Evolutionary conservation across 768 basidiomycete species (phyloP).

Genomic region (Russula lepida): DNA sequence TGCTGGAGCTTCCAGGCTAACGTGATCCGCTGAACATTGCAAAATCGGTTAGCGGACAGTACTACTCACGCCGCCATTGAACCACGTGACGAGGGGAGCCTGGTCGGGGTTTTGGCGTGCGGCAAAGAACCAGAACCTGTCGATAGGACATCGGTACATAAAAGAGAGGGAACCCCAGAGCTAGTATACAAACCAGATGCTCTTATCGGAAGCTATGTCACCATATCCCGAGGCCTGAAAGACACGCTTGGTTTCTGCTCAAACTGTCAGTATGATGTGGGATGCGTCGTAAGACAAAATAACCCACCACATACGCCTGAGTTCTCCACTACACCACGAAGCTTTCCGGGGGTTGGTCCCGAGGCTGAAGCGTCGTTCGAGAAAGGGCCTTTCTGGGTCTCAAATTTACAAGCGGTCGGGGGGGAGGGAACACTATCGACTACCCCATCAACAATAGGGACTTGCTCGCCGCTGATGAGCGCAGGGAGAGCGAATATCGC

Average conservation of each 20-base stretch:
- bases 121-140: conserved; percentile 64
- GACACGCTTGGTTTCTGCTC: conserved; percentile 47
- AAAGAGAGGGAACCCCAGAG: background rate
- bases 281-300: background rate
- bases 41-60: background rate
- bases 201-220: conserved; percentile 45
- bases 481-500: conserved; percentile 20
- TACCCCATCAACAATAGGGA: conserved; percentile 43
- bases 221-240: conserved; percentile 58
- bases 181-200: conserved; percentile 39
- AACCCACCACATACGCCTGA: conserved; percentile 50
- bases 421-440: conserved; percentile 35
- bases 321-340: conserved; percentile 49
- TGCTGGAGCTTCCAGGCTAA: conserved; percentile 34
- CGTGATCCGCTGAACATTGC: background rate
- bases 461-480: conserved; percentile 30
- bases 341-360: conserved; percentile 35
- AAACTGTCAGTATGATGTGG: background rate
- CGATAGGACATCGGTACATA: background rate
- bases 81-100: conserved; percentile 58
- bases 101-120: conserved; percentile 50
- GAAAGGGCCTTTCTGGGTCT: background rate
- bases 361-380: conserved; percentile 11
- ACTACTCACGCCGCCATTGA: conserved; percentile 43
- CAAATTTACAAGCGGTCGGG: background rate